Base-by-base conservation (phyloP, 805 yeast species). In the Torulaspora gathmanii region DNA sequence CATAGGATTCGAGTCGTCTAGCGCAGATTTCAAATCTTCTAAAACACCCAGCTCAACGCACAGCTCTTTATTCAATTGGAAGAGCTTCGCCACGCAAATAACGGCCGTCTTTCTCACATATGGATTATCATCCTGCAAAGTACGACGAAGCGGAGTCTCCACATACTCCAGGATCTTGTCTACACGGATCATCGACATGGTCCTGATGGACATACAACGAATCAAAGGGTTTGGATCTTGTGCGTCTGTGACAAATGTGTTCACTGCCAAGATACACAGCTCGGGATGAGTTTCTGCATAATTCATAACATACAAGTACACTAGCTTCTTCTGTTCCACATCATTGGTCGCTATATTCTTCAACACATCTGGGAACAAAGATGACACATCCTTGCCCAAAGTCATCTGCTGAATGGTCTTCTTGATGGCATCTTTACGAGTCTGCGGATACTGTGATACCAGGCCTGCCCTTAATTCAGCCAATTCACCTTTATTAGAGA, bases 391-490 rank as follows among this genome's bases (percentile, higher is more conserved):
- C 62, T 93, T 93, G 9, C 98, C 98, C 25, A 89, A 79, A 0
- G 99, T 93, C 99, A 93, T 93, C 48, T 96, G 98, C 46, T 93
- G 95, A 61, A 93, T 93, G 16, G 95, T 96, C 48, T 96, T 78
- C 68, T 91, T 95, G 55, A 93, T 93, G 13, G 99, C 95, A 65
- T 93, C 99, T 64, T 93, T 93, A 48, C 96, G 77, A 60, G 95
- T 98, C 53, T 79, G 83, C 20, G 96, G 95, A 67, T 87, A 93
- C 68, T 88, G 97, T 7, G 96, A 88, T 4, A 90, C 97, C 43
- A 93, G 74, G 1, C 97, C 98, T 27, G 79, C 79, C 55, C 90
- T 80, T 57, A 93, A 77, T 68, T 93, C 99, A 57, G 78, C 86
- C n/a, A 95, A 80, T 67, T 93, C 95, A 40, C 89, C 86, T 64